Base-by-base conservation (phyloP, 768 basidiomycete genomes). In the Dendrothele bispora region DNA sequence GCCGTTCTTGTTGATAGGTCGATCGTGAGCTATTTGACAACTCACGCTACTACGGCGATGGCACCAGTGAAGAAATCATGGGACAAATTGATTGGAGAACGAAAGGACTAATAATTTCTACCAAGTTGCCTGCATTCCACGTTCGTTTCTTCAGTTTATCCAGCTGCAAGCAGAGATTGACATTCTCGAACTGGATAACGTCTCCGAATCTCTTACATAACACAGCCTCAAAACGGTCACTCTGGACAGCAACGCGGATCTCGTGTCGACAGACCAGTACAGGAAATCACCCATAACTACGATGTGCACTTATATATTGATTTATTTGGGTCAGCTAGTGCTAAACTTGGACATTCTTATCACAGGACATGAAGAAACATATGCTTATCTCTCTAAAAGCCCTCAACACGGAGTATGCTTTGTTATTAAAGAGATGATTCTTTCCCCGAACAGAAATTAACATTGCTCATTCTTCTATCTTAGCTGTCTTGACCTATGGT, bases 401-500 rank as follows among this genome's bases (percentile, higher is more conserved):
- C 11, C 64, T 84, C 15, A 67, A 72, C 27, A 65, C 70, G 5
- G 61, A 74, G 61, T 83, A 70, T 46, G 70, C 67, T n/a, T n/a
- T n/a, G n/a, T n/a, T n/a, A n/a, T n/a, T n/a, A n/a, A n/a, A n/a
- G 72, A 17, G 8, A 36, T 12, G 4, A 18, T 5, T 12, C 21
- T 8, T 43, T 30, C 26, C 24, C 20, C 8, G 42, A 15, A 5
- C 22, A 37, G 40, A 46, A 35, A n/a, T n/a, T n/a, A n/a, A n/a
- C n/a, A n/a, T n/a, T 22, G 39, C 50, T 20, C 39, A 39, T n/a
- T 29, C 24, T 43, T 18, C 6, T 24, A 69, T 65, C n/a, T 53
- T 73, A 67, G 77, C 60, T 61, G 74, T 59, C 45, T 71, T 71
- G 65, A 75, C 66, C 57, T 72, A 59, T 71, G 79, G 63, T 84